Conservation (phyloP, 2,329 filamentous ascomycete species). For the Chrysoporthe austroafricana region DNA sequence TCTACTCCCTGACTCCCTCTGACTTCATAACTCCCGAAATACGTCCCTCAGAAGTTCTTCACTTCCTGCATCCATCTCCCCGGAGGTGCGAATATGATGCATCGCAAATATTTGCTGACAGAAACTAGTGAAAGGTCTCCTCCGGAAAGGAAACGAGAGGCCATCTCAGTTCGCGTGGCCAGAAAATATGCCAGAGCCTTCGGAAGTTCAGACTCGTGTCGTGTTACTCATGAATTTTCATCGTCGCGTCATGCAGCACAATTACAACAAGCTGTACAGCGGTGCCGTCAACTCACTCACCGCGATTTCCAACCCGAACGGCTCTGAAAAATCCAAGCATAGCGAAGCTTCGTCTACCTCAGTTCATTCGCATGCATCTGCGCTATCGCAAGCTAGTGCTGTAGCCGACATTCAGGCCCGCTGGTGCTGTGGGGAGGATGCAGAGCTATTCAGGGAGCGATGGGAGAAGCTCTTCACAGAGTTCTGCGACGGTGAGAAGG, state of each 20-base stretch:
- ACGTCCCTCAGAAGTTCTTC: not conserved
- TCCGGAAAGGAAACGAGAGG: slow-evolving; percentile 90
- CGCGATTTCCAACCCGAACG: slow-evolving; percentile 56
- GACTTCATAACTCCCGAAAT: not conserved
- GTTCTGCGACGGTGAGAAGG: slow-evolving; percentile 95
- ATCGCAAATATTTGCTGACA: not conserved
- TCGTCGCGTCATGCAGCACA: slow-evolving; percentile 90
- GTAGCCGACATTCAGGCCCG: slow-evolving; percentile 78
- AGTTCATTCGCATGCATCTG: slow-evolving; percentile 40
- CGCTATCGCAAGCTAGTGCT: slow-evolving; percentile 63
- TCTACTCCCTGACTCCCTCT: not conserved
- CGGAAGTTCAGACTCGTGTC: slow-evolving; percentile 87
- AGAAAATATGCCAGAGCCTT: slow-evolving; percentile 90
- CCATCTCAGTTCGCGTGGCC: slow-evolving; percentile 99
- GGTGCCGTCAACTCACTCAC: slow-evolving; percentile 66
- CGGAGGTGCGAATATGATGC: not conserved
- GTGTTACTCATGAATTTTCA: slow-evolving; percentile 98
- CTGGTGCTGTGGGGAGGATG: slow-evolving; percentile 96
- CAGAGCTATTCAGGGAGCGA: slow-evolving; percentile 90
- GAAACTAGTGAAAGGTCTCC: slow-evolving; percentile 71
- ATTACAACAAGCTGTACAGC: slow-evolving; percentile 79
- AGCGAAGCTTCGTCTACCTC: slow-evolving; percentile 48
- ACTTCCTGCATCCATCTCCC: not conserved
- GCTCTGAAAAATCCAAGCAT: slow-evolving; percentile 46
- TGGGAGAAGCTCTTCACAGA: slow-evolving; percentile 99